These are phyloP conservation scores for Ambrosia hybrid DNA, from an alignment of 140 eudicot genomes.

Conservation along the genomic window DNA sequence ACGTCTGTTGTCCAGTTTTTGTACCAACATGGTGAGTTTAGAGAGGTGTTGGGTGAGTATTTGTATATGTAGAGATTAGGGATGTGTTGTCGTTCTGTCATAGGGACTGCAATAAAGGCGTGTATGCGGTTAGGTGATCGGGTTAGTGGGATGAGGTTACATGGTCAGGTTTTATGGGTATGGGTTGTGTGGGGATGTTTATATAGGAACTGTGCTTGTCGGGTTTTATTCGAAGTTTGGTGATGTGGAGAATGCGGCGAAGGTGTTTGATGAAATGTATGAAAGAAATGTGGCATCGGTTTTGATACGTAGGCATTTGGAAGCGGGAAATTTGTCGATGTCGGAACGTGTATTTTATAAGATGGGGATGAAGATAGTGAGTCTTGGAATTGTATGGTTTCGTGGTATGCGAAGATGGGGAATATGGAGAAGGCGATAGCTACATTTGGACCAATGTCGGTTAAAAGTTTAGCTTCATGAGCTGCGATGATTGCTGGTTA, in stretches of 20 bases:
- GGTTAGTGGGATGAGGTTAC: background rate
- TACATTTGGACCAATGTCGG: slow-evolving; percentile 5
- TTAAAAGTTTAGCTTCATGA: background rate
- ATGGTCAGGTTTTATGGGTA: slow-evolving; percentile 13
- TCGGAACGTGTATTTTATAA: background rate
- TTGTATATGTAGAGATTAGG: background rate
- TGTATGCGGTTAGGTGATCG: slow-evolving; percentile 6
- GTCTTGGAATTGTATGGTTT: slow-evolving; percentile 3
- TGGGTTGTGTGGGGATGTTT: slow-evolving; percentile 12
- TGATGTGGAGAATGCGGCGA: slow-evolving; percentile 1
- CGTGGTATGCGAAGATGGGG: background rate
- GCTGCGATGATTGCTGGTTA: slow-evolving; percentile 9
- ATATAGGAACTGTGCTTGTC: slow-evolving; percentile 5
- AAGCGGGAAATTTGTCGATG: background rate
- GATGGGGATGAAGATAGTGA: background rate
- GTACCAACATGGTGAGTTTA: background rate
- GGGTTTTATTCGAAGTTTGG: background rate
- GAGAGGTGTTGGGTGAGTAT: slow-evolving; percentile 8
- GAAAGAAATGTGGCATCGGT: background rate
- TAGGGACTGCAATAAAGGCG: background rate
- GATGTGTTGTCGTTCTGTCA: background rate
- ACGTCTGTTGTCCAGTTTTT: slow-evolving; percentile 1
- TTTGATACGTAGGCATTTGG: background rate
- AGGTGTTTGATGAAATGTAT: slow-evolving; percentile 1
- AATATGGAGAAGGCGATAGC: slow-evolving; percentile 13